Percentiles rank a stretch among this genome's conserved stretches.
Evolutionary conservation across 2,329 filamentous ascomycete species (phyloP).

Genomic region (Clonostachys rhizophaga): DNA sequence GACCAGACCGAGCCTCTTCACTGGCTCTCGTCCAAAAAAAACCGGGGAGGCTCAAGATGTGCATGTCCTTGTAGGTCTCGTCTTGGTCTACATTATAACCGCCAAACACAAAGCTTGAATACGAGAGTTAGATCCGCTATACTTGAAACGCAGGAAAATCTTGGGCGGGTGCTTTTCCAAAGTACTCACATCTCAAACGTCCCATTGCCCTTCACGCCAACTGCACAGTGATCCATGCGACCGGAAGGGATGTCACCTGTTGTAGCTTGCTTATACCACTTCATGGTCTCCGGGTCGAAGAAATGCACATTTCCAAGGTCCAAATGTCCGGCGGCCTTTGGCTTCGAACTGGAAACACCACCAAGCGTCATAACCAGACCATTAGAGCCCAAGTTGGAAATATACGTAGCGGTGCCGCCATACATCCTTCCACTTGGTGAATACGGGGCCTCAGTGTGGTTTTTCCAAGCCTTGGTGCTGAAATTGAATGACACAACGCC

Average conservation of each 20-base stretch:
- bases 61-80: slow-evolving; percentile 18
- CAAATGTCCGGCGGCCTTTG: not conserved
- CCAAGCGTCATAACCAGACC: not conserved
- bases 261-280: not conserved
- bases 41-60: slow-evolving; percentile 28
- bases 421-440: not conserved
- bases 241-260: not conserved
- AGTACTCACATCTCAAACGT: not conserved
- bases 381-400: not conserved
- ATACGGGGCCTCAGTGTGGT: not conserved
- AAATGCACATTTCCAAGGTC: not conserved
- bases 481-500: not conserved
- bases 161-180: not conserved
- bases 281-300: not conserved
- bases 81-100: slow-evolving; percentile 1
- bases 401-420: not conserved
- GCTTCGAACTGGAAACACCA: not conserved
- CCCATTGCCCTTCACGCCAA: not conserved
- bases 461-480: not conserved
- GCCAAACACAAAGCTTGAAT: not conserved
- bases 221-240: not conserved
- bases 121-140: not conserved
- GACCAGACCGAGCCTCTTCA: not conserved
- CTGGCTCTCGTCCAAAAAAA: slow-evolving; percentile 21
- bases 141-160: not conserved